These are phyloP conservation scores for Microdochium paspali DNA, from an alignment of 2,329 filamentous ascomycete genomes.

Conservation along the genomic window DNA sequence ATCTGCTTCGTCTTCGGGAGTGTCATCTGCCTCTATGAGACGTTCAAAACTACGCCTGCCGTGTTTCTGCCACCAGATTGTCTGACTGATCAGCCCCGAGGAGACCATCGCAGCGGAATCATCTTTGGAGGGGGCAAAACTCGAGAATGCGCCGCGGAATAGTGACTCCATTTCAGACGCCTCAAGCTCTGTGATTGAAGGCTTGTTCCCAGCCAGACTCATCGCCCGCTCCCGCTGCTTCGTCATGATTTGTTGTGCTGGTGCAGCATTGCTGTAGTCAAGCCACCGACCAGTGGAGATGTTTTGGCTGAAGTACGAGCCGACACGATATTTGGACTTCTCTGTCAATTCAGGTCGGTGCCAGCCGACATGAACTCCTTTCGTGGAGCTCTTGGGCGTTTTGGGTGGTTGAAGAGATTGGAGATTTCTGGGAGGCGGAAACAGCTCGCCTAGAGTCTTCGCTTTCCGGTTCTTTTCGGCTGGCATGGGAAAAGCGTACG, in stretches of 20 bases:
- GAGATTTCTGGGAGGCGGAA: conserved; percentile 57
- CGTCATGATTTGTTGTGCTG: conserved; percentile 42
- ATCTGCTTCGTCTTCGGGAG: conserved; percentile 20
- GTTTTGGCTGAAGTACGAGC: conserved; percentile 57
- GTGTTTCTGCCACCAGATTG: conserved; percentile 66
- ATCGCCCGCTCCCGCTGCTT: conserved; percentile 66
- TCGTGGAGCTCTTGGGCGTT: conserved; percentile 60
- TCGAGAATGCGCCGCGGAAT: conserved; percentile 70
- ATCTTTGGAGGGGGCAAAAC: conserved; percentile 69
- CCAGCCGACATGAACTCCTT: conserved; percentile 44
- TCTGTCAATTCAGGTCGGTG: conserved; percentile 45
- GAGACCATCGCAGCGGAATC: conserved; percentile 63
- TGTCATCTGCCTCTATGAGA: conserved; percentile 36
- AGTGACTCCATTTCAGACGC: conserved; percentile 62
- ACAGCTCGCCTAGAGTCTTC: conserved; percentile 64
- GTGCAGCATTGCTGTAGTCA: conserved; percentile 55
- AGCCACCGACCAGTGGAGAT: conserved; percentile 62
- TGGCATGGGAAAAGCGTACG: conserved; percentile 24
- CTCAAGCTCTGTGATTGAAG: conserved; percentile 44
- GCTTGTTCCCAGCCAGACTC: conserved; percentile 53
- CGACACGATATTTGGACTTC: conserved; percentile 42
- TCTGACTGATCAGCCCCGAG: conserved; percentile 53
- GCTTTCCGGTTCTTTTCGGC: conserved; percentile 40
- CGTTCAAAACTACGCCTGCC: conserved; percentile 58
- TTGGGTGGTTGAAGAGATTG: conserved; percentile 63